Evolutionary conservation across 768 basidiomycete species (phyloP).

Genomic region (Lentinus tigrinus): DNA sequence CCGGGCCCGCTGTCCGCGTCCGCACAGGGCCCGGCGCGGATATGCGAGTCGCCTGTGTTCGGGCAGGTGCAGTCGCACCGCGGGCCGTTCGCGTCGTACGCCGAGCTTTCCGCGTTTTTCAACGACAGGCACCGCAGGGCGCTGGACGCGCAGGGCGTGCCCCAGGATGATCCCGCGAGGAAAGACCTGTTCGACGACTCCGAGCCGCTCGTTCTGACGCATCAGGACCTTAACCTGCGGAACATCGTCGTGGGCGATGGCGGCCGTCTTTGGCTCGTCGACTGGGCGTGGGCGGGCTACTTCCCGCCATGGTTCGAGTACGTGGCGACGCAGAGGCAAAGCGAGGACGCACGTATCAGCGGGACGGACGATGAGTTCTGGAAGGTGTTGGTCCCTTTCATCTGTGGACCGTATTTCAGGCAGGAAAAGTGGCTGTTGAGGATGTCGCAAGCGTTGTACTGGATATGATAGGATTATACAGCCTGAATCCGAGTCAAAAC

Average conservation of each 20-base stretch:
- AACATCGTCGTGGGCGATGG: constrained; percentile 30
- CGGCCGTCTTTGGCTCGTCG: constrained; percentile 32
- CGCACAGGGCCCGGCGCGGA: background rate
- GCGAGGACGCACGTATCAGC: background rate
- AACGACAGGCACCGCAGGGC: background rate
- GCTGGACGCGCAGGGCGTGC: background rate
- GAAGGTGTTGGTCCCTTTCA: constrained; percentile 7
- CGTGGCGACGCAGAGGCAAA: background rate
- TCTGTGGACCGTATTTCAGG: constrained; percentile 8
- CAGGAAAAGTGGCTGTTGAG: constrained; percentile 1
- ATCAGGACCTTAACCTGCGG: constrained; percentile 28
- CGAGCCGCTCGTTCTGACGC: constrained; percentile 24
- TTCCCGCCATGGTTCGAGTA: constrained; percentile 30
- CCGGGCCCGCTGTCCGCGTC: background rate
- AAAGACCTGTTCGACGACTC: constrained; percentile 13
- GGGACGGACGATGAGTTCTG: constrained; percentile 8
- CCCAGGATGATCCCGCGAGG: background rate
- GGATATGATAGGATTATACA: background rate
- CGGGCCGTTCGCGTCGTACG: background rate
- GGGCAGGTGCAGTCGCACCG: background rate
- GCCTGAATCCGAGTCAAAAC: background rate
- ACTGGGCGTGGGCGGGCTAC: constrained; percentile 29
- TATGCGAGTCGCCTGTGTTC: background rate
- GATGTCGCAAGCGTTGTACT: background rate
- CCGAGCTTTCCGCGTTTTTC: constrained; percentile 1